Base-by-base conservation (phyloP, 306 rosid species). In the Quillaja saponaria region DNA sequence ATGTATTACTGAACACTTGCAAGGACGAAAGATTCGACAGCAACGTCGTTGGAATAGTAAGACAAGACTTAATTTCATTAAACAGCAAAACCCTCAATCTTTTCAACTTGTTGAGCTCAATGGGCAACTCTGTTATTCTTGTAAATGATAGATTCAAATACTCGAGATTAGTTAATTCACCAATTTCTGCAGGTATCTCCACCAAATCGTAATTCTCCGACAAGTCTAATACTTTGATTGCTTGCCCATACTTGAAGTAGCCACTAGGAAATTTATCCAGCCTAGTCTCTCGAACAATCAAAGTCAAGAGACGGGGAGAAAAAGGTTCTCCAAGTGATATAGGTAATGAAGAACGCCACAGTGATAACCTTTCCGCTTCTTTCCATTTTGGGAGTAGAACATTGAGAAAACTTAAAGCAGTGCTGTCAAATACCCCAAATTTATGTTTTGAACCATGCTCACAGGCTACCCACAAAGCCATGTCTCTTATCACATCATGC, bases 381-480 rank as follows among this genome's bases (percentile, higher is more conserved):
- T 48, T 19, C 48, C 39, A 34, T 51, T 10, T 1, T 49, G 20
- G 18, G 17, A 5, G 57, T n/a, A n/a, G n/a, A n/a, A n/a, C n/a
- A n/a, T n/a, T n/a, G n/a, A n/a, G 14, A 13, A 20, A 25, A 3
- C 1, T 25, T 9, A 21, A 7, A 25, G 28, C 14, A 0, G 3
- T 41, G 61, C 67, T 39, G 59, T 47, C 25, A 6, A 10, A 3
- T 53, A 6, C 25, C 62, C n/a, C 1, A 63, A 0, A 15, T 60
- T 55, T 37, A 16, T 34, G 10, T 21, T 63, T 55, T 6, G 0
- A 17, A 45, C 51, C 45, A 25, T 37, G 0, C 20, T 45, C 49
- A 20, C 63, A 34, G 3, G 31, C 8, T 46, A 67, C 21, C 64
- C 72, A 67, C 34, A 67, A 13, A 6, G 72, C 72, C 72, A 67